A percentile compares a stretch with the other conserved stretches of the same genome.
phyloP scores from a whole-genome alignment of 2,329 filamentous ascomycete species.

The Xylaria hypoxylon region DNA sequence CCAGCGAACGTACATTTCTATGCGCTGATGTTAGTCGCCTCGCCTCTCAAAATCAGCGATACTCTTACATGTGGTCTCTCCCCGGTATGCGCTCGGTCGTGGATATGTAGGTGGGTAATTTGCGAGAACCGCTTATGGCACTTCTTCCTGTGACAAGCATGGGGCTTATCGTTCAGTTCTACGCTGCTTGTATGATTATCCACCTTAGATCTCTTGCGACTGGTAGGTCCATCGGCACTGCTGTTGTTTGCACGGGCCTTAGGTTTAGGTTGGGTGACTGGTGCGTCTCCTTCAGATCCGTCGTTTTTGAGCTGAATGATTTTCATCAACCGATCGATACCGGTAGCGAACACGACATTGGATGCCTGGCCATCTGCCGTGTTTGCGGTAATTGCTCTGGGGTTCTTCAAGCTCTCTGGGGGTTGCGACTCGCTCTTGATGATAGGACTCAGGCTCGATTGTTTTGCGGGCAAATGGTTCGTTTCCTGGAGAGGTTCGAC shows the following conservation, averaged over 20 bases:
- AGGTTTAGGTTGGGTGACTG: conserved; percentile 14
- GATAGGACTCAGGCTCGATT: conserved; percentile 32
- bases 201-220: conserved; percentile 47
- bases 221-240: conserved; percentile 44
- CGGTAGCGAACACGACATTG: conserved; percentile 78
- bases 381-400: conserved; percentile 60
- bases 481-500: conserved; percentile 20
- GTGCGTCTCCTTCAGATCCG: conserved; percentile 39
- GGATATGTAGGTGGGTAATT: conserved; percentile 93
- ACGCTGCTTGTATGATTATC: conserved; percentile 24
- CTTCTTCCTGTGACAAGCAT: conserved; percentile 78
- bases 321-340: conserved; percentile 89
- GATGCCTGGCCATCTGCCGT: conserved; percentile 59
- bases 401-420: conserved; percentile 33
- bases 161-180: conserved; percentile 56
- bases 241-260: conserved; percentile 11
- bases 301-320: conserved; percentile 78
- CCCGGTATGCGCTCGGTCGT: conserved; percentile 88
- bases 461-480: conserved; percentile 23
- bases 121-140: conserved; percentile 89
- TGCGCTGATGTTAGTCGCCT: conserved; percentile 20
- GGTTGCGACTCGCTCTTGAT: conserved; percentile 38
- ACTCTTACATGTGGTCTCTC: conserved; percentile 85
- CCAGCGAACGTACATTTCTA: conserved; percentile 42
- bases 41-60: background rate